Evolutionary conservation across 1,284 basidiomycete genomes (phyloP), one percentile per base, ranked within the genome.

Genomic region (Austroboletus niveus): DNA sequence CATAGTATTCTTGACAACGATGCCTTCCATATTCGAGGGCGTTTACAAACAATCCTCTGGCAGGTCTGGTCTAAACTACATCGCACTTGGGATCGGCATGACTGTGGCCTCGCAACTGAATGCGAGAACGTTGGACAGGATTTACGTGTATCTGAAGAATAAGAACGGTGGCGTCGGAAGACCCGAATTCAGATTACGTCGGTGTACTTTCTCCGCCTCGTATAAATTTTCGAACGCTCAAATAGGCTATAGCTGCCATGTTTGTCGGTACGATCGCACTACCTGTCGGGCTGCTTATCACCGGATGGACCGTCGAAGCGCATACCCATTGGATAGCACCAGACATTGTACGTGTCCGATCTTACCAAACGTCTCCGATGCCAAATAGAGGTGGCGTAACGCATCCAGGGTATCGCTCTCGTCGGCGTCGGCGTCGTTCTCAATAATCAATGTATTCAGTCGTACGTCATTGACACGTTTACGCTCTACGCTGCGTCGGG

Each of bases 241-340:
- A 31, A 10, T 39, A 8, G 14, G 5, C 14, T 2, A 31, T 45
- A 85, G 85, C 82, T 0, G 70, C 79, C 2, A 80, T 90, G 75
- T 60, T 88, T 22, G 75, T 81, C 0, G 83, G 82, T 0, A 76
- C 78, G 0, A 53, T 82, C 2, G 10, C 80, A 2, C 72, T 87
- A 6, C 80, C 83, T 0, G 66, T 78, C 0, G 88, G 87, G 0
- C 65, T 89, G 8, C 64, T 90, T 20, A 68, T 89, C 10, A 69
- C 79, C 1, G 87, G 88, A 12, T 91, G 87, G 87, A 74, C 79
- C 0, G 81, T 81, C 6, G 61, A 85, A 47, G 65, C 74, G 1
- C 64, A 69, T 24, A 61, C 79, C 0, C 81, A 81, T 55, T 91
- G 87, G 87, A 82, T 89, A 52, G 81, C 69, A 0, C 78, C 83